Evolutionary conservation across 2,329 filamentous ascomycete genomes (phyloP), one percentile per base, ranked within the genome.

Genomic region (Paradendryphiella salina): DNA sequence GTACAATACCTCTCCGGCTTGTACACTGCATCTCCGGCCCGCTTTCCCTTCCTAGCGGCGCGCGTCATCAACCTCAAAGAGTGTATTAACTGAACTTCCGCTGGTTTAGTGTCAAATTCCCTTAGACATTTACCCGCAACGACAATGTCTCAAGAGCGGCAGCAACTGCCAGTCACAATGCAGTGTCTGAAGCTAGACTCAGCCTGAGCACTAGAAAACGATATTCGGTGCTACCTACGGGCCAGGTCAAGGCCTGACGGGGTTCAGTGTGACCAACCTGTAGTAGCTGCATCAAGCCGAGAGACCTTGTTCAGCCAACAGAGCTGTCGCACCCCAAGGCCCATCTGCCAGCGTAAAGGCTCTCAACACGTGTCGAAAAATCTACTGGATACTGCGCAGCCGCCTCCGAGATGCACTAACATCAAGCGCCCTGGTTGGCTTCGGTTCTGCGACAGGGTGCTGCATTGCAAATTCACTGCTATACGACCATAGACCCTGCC

Each of bases 111-210:
- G 48, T 58, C 38, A 47, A 49, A 56, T 66, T 59, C 62, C 57
- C 54, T 59, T 50, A 38, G 21, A 56, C 59, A 70, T 70, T 71
- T 69, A 70, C 48, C 67, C 67, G 64, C 54, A 54, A 57, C 56
- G 43, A 54, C 57, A 40, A 52, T 51, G 55, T 63, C 57, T 61
- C 58, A 54, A 49, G 39, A 47, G 37, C 61, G 56, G 52, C 60
- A 54, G 51, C 52, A 52, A 38, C 29, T 47, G 39, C 56, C 52
- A 61, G 59, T 56, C 57, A 54, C 54, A 36, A 39, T 32, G 23
- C 42, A 28, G 35, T 32, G 20, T 37, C 51, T 28, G 29, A 28
- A 46, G 31, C 55, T 51, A 60, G 37, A 56, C 54, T 56, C 57
- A 60, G 59, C 43, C 58, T 61, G 49, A 54, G 41, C 56, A 48